Evolutionary conservation across 2,329 filamentous ascomycete genomes (phyloP).

Genomic region (Aspergillus cejpii): DNA sequence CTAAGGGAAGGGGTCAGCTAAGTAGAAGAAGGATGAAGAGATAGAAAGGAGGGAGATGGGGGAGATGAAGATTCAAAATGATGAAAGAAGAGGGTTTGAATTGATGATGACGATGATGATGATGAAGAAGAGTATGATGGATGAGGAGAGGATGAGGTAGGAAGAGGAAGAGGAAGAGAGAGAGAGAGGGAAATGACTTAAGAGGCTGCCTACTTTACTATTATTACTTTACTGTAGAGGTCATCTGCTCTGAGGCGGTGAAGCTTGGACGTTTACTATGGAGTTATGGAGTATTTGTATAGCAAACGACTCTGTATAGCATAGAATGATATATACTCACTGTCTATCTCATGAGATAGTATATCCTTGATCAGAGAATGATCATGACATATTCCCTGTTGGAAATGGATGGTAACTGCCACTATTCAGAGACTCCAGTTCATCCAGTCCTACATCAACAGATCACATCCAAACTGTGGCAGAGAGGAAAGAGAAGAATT

Average conservation of each 20-base stretch:
- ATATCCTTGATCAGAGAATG: too few relatives aligned
- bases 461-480: too few relatives aligned
- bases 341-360: too few relatives aligned
- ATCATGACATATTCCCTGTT: too few relatives aligned
- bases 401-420: too few relatives aligned
- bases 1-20: slow-evolving; percentile 10
- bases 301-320: too few relatives aligned
- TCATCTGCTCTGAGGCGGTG: slow-evolving; percentile 23
- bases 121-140: too few relatives aligned
- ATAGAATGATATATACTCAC: too few relatives aligned
- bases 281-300: background rate
- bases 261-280: slow-evolving; percentile 5
- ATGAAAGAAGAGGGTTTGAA: slow-evolving; percentile 9
- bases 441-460: too few relatives aligned
- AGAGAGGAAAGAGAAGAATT: too few relatives aligned
- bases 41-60: slow-evolving; percentile 16
- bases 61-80: slow-evolving; percentile 14
- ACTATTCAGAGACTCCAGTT: too few relatives aligned
- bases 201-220: slow-evolving; percentile 6
- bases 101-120: too few relatives aligned
- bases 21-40: slow-evolving; percentile 13
- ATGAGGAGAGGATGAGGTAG: slow-evolving; percentile 2
- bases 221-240: background rate
- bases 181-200: background rate
- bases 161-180: background rate